Evolutionary conservation across 305 asterid species (phyloP).

Genomic region (Withania somnifera): DNA sequence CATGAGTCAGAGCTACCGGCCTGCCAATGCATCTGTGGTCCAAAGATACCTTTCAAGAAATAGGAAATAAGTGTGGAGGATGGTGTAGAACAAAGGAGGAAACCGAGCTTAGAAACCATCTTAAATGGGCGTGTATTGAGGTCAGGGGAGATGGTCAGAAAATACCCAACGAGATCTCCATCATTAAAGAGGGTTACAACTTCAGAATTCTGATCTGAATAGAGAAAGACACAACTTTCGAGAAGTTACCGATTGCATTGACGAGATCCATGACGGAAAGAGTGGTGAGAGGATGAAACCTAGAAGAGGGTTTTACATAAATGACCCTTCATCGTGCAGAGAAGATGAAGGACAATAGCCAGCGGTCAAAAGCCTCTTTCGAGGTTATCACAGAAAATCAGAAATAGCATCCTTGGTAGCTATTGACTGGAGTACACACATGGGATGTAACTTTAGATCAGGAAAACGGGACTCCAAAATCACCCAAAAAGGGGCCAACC

Average conservation of each 20-base stretch:
- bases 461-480: neutral
- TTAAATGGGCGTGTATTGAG: neutral
- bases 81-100: neutral
- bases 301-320: neutral
- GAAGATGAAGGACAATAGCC: neutral
- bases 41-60: neutral
- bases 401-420: neutral
- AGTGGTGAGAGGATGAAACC: neutral
- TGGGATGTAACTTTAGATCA: neutral
- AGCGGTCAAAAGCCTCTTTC: neutral
- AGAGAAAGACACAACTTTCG: neutral
- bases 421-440: neutral
- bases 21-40: neutral
- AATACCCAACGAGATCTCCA: neutral
- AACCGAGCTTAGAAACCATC: neutral
- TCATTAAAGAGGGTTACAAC: neutral
- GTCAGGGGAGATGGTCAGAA: neutral
- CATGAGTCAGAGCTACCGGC: neutral
- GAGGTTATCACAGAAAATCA: neutral
- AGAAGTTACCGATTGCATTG: neutral
- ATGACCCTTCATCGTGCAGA: neutral
- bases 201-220: neutral
- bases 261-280: neutral
- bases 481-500: neutral
- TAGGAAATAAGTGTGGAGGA: neutral